These are phyloP conservation scores for Nakaseomyces bracarensis DNA, from an alignment of 1,139 yeast genomes.

Conservation along the genomic window DNA sequence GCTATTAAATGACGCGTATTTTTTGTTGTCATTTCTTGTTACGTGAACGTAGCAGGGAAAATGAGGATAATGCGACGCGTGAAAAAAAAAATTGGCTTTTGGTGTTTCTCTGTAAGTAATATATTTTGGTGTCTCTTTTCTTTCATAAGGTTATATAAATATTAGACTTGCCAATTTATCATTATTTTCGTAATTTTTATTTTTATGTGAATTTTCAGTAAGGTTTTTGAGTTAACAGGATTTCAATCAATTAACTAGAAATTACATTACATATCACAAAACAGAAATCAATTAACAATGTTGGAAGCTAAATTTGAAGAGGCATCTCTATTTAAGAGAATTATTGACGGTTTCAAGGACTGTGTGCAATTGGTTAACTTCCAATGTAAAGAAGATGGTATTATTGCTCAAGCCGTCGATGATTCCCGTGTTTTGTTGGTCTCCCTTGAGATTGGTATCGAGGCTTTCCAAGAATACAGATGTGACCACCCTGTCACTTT, in stretches of 20 bases:
- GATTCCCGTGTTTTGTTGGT: constrained; percentile 93
- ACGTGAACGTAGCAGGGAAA: no score
- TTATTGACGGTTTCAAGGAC: constrained; percentile 87
- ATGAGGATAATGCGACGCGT: background rate
- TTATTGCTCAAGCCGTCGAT: constrained; percentile 95
- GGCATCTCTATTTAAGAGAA: constrained; percentile 84
- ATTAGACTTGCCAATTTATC: no score
- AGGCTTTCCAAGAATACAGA: constrained; percentile 88
- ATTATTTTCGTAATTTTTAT: no score
- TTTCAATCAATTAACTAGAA: background rate
- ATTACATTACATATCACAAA: background rate
- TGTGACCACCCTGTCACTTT: constrained; percentile 91
- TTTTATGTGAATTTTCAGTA: no score
- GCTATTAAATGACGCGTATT: background rate
- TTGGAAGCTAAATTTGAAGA: constrained; percentile 95
- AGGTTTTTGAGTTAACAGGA: background rate
- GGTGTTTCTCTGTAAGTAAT: background rate
- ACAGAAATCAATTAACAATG: no score
- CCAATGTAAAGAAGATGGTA: constrained; percentile 91
- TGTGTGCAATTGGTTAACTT: constrained; percentile 91
- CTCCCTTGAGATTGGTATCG: constrained; percentile 77
- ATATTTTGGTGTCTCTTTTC: no score
- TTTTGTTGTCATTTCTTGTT: no score
- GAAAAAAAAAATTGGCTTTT: background rate
- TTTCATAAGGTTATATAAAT: no score